These are phyloP conservation scores for Thelephora ganbajun DNA, from an alignment of 768 basidiomycete species.

Conservation along the genomic window DNA sequence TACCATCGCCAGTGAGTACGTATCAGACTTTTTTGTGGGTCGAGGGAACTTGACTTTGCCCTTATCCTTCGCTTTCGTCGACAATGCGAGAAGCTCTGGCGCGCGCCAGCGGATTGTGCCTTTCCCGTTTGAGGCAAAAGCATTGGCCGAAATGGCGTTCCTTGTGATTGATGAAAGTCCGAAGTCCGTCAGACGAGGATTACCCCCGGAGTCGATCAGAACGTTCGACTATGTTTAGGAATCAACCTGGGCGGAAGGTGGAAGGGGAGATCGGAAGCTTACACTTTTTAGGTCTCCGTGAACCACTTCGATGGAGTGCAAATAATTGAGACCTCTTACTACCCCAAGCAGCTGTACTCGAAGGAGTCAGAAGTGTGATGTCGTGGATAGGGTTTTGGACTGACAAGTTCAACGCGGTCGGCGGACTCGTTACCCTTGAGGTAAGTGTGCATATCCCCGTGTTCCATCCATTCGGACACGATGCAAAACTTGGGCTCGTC, in stretches of 20 bases:
- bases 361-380: no score
- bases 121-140: background rate
- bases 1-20: background rate
- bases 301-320: background rate
- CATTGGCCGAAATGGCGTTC: background rate
- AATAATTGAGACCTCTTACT: background rate
- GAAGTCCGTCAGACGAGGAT: conserved; percentile 6
- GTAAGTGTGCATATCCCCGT: conserved; percentile 1
- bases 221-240: conserved; percentile 2
- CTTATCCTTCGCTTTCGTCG: no score
- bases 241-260: background rate
- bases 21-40: background rate
- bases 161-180: conserved; percentile 1
- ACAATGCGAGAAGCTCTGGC: background rate
- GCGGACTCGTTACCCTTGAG: background rate
- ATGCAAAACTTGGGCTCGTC: background rate
- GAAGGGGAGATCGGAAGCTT: background rate
- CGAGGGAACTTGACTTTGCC: background rate
- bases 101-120: background rate
- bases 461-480: conserved; percentile 5
- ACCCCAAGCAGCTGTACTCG: background rate
- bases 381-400: background rate
- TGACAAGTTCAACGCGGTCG: background rate
- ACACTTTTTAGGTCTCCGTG: background rate
- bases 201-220: conserved; percentile 3